Conservation (phyloP, 352 stramenopile genomes). For the Phytophthora europaea region DNA sequence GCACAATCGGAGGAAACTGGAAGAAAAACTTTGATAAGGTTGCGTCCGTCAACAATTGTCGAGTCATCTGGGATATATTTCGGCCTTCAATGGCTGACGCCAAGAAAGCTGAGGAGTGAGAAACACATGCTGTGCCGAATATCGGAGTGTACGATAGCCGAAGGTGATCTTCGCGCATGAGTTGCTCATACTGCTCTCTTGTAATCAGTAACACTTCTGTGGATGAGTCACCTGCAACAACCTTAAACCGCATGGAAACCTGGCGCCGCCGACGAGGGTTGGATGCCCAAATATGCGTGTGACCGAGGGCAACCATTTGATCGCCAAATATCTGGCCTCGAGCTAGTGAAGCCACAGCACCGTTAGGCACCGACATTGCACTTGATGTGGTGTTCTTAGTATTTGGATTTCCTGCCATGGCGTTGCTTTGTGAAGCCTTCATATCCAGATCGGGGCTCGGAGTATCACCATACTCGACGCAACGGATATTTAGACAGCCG, state of each 20-base stretch:
- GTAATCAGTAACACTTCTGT: constrained; percentile 65
- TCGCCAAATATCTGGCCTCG: constrained; percentile 64
- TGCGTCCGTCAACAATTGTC: constrained; percentile 45
- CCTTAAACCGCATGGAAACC: constrained; percentile 31
- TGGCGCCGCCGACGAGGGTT: constrained; percentile 18
- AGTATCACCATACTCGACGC: constrained; percentile 28
- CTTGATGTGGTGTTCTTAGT: background rate
- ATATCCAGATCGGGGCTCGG: background rate
- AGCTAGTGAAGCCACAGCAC: constrained; percentile 39
- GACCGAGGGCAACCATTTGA: constrained; percentile 60
- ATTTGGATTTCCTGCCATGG: background rate
- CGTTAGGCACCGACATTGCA: constrained; percentile 4
- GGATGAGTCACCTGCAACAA: constrained; percentile 48
- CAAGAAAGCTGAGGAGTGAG: background rate
- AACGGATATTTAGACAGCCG: constrained; percentile 61
- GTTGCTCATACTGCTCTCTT: constrained; percentile 41
- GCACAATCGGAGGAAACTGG: constrained; percentile 65
- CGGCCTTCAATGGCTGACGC: constrained; percentile 20
- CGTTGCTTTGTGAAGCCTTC: constrained; percentile 4
- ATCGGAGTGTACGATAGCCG: constrained; percentile 50
- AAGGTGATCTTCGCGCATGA: constrained; percentile 53
- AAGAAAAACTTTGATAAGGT: constrained; percentile 53
- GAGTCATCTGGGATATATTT: constrained; percentile 40
- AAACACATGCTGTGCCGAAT: constrained; percentile 3
- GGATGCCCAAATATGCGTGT: constrained; percentile 38